Percentiles rank a stretch among this genome's conserved stretches.
Conservation (phyloP, 345 rosid species). For the Corchorus capsularis region DNA sequence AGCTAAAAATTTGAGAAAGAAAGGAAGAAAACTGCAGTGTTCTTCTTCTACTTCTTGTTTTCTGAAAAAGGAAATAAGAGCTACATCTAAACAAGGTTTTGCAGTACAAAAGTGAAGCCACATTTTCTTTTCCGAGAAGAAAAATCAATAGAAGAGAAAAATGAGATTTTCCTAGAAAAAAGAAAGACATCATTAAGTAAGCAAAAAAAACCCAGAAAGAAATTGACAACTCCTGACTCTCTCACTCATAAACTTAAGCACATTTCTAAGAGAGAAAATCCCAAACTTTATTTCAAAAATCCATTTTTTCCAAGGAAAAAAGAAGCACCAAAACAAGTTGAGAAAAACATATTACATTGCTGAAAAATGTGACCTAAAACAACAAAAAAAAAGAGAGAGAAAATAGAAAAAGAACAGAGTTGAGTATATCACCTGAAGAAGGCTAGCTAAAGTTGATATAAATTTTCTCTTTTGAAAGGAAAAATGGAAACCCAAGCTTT, state of each 20-base stretch:
- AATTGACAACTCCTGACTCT: constrained; percentile 11
- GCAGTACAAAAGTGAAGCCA: neutral
- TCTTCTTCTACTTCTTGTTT: neutral
- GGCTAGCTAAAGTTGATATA: neutral
- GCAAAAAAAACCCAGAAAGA: neutral
- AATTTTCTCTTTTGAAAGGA: no score
- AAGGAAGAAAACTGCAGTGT: neutral
- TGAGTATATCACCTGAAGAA: constrained; percentile 8
- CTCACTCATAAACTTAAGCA: neutral
- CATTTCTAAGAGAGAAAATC: neutral
- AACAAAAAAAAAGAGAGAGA: neutral
- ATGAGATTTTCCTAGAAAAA: neutral
- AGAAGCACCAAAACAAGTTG: neutral
- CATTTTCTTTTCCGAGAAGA: constrained; percentile 15
- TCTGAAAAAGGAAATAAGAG: neutral
- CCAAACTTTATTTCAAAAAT: neutral
- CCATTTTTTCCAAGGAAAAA: neutral
- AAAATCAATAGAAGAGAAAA: neutral
- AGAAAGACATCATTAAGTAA: neutral
- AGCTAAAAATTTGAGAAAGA: neutral
- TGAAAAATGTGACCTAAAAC: constrained; percentile 3
- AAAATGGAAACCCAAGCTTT: neutral
- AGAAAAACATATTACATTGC: neutral
- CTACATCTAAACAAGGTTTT: neutral
- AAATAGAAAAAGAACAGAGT: neutral